Evolutionary conservation across 2,329 filamentous ascomycete species (phyloP).

Genomic region (Plectosphaerella plurivora): DNA sequence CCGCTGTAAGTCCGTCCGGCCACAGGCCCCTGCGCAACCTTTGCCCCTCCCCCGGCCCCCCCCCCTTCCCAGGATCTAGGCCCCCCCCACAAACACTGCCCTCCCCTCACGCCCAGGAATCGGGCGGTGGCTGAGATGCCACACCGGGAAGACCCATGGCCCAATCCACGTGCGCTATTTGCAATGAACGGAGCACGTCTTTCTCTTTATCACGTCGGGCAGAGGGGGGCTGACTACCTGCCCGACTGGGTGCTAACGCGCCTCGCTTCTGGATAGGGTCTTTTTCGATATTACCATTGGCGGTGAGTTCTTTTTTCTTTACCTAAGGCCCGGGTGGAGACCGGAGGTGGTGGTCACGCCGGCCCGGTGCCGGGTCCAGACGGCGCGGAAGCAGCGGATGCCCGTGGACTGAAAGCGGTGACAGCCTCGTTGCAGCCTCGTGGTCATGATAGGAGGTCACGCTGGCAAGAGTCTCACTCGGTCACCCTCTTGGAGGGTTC

Average conservation of each 20-base stretch:
- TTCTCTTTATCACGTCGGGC: not conserved
- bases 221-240: not conserved
- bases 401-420: not conserved
- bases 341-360: no score
- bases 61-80: not conserved
- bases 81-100: not conserved
- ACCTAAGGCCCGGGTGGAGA: not conserved
- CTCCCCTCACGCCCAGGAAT: not conserved
- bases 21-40: not conserved
- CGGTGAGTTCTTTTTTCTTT: constrained; percentile 44
- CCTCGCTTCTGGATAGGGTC: constrained; percentile 34
- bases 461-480: no score
- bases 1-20: constrained; percentile 33
- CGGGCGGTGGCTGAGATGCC: not conserved
- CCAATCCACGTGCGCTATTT: not conserved
- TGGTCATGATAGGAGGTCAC: not conserved
- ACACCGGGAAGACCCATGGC: not conserved
- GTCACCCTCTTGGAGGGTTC: no score
- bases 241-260: constrained; percentile 4
- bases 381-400: not conserved
- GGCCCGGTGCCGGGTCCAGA: not conserved
- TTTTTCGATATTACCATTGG: constrained; percentile 79
- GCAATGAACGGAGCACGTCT: not conserved
- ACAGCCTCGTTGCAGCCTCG: not conserved
- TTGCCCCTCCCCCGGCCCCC: constrained; percentile 1